A percentile compares a stretch with the other conserved stretches of the same genome.
Conservation (phyloP, 2,329 filamentous ascomycete genomes). For the Sporothrix pseudoabietina region DNA sequence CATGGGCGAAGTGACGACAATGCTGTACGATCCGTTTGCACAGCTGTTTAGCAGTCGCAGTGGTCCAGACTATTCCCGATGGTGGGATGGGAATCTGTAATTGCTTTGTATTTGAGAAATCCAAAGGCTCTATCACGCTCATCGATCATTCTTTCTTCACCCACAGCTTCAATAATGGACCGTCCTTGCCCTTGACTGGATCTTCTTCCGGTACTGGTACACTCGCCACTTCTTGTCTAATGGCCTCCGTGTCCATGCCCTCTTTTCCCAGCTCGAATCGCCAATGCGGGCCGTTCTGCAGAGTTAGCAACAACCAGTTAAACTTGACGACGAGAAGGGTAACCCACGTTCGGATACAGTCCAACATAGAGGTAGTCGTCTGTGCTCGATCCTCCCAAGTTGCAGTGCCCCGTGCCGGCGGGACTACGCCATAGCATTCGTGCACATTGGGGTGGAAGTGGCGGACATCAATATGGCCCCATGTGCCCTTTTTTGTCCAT, state of each 20-base stretch:
- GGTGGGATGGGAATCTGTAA: conserved; percentile 23
- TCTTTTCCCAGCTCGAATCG: background rate
- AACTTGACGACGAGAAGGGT: background rate
- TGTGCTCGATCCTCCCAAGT: background rate
- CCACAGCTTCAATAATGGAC: background rate
- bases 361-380: conserved; percentile 1
- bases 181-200: background rate
- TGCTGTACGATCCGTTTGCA: conserved; percentile 23
- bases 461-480: conserved; percentile 8
- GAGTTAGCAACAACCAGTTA: background rate
- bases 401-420: conserved; percentile 3
- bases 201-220: background rate
- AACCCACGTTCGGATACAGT: background rate
- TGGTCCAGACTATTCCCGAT: conserved; percentile 13
- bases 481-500: conserved; percentile 4
- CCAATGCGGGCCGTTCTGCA: background rate
- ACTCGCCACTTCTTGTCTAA: background rate
- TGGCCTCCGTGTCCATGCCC: background rate
- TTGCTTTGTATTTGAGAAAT: background rate
- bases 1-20: background rate
- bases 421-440: conserved; percentile 1
- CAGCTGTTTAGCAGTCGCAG: conserved; percentile 11
- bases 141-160: background rate
- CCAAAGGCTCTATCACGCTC: background rate
- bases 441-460: conserved; percentile 11